phyloP scores from a whole-genome alignment of 192 early-diverging fungal species.

The Coemansia sp. region DNA sequence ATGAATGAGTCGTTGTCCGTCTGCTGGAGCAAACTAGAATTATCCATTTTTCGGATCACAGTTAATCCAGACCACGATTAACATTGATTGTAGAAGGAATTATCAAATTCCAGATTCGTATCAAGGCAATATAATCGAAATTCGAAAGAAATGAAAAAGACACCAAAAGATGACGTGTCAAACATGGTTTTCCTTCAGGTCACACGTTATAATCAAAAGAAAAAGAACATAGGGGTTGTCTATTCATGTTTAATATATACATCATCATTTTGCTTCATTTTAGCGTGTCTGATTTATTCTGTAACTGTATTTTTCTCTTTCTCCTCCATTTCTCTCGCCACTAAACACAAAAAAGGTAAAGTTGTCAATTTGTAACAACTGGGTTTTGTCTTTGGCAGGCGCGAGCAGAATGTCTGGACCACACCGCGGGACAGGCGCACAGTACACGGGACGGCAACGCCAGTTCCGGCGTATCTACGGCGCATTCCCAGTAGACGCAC shows the following conservation, averaged over 20 bases:
- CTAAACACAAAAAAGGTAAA: background rate
- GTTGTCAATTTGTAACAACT: background rate
- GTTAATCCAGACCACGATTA: too few relatives aligned
- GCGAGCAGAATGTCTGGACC: slow-evolving; percentile 17
- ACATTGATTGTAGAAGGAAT: too few relatives aligned
- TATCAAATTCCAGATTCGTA: too few relatives aligned
- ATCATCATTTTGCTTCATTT: background rate
- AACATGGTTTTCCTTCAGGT: too few relatives aligned
- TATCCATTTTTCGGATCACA: too few relatives aligned
- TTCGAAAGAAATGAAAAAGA: too few relatives aligned
- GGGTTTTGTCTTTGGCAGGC: background rate
- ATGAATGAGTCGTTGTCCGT: too few relatives aligned
- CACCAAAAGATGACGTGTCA: too few relatives aligned
- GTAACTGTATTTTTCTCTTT: background rate
- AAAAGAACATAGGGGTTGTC: too few relatives aligned
- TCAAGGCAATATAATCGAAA: too few relatives aligned
- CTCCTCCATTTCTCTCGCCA: background rate
- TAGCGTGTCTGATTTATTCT: background rate
- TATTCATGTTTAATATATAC: background rate
- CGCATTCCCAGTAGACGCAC: slow-evolving; percentile 39
- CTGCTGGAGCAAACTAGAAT: too few relatives aligned
- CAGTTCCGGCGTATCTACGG: slow-evolving; percentile 46
- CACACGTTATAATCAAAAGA: too few relatives aligned
- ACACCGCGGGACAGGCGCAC: slow-evolving; percentile 1
- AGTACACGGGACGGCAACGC: slow-evolving; percentile 16